These are phyloP conservation scores for Potentilla sterilis DNA, from an alignment of 306 rosid species.

Conservation along the genomic window DNA sequence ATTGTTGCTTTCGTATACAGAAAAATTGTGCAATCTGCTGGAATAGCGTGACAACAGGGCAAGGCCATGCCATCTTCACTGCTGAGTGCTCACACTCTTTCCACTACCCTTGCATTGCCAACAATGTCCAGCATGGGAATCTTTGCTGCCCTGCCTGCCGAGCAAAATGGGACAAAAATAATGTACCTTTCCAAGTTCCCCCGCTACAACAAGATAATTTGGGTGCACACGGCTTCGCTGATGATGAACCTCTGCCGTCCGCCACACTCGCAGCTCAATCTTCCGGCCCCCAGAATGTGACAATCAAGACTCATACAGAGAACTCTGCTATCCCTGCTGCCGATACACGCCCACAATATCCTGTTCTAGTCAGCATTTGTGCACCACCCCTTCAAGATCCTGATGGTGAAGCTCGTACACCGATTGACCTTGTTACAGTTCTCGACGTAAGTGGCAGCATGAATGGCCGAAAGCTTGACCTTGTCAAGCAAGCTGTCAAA, in stretches of 20 bases:
- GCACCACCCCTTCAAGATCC: not conserved
- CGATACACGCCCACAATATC: not conserved
- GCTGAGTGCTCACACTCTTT: not conserved
- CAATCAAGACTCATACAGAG: not conserved
- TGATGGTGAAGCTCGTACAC: not conserved
- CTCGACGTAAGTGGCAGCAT: slow-evolving; percentile 36
- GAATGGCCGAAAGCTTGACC: slow-evolving; percentile 24
- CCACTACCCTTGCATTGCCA: not conserved
- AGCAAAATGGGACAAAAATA: not conserved
- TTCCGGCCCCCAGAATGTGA: not conserved
- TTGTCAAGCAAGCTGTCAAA: slow-evolving; percentile 21
- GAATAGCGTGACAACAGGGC: slow-evolving; percentile 6
- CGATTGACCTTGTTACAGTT: slow-evolving; percentile 32
- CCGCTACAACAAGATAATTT: not conserved
- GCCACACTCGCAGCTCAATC: not conserved
- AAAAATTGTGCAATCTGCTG: slow-evolving; percentile 7
- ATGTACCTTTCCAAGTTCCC: not conserved
- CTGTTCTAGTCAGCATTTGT: not conserved
- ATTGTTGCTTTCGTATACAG: not conserved
- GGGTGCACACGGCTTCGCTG: not conserved
- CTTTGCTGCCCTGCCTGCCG: not conserved
- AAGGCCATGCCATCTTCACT: not conserved
- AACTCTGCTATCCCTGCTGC: not conserved
- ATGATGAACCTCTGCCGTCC: not conserved
- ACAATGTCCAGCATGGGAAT: not conserved